phyloP scores from a whole-genome alignment of 495 filamentous ascomycete species.

The Hypoxylon intermedium region DNA sequence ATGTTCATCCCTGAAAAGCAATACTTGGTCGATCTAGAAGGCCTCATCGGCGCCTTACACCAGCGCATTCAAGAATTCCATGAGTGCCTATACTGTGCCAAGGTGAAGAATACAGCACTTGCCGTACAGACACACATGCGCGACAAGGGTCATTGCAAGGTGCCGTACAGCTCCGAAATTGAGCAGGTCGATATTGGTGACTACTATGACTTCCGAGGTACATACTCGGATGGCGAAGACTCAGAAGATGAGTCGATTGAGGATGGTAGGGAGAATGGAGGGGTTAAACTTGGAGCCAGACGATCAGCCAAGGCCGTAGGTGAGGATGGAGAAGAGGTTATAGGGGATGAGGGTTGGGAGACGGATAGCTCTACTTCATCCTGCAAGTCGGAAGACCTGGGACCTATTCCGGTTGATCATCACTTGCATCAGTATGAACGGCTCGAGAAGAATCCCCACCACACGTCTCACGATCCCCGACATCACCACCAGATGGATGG shows the following conservation, averaged over 20 bases:
- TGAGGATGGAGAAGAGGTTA: slow-evolving; percentile 56
- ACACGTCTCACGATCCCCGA: slow-evolving; percentile 67
- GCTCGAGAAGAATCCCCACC: slow-evolving; percentile 68
- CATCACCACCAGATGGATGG: slow-evolving; percentile 73
- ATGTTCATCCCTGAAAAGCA: slow-evolving; percentile 92
- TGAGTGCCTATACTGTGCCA: slow-evolving; percentile 77
- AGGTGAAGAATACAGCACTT: slow-evolving; percentile 71
- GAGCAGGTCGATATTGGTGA: slow-evolving; percentile 97
- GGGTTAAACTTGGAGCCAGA: slow-evolving; percentile 64
- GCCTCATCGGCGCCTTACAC: slow-evolving; percentile 77
- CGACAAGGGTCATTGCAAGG: slow-evolving; percentile 94
- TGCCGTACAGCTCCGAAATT: slow-evolving; percentile 86
- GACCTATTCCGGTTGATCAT: slow-evolving; percentile 72
- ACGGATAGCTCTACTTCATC: slow-evolving; percentile 87
- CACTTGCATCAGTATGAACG: slow-evolving; percentile 66
- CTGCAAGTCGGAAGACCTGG: slow-evolving; percentile 77
- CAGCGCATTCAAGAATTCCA: slow-evolving; percentile 79
- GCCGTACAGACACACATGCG: slow-evolving; percentile 94
- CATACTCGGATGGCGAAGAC: slow-evolving; percentile 81
- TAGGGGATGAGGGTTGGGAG: slow-evolving; percentile 83
- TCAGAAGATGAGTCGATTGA: slow-evolving; percentile 66
- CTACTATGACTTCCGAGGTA: slow-evolving; percentile 95
- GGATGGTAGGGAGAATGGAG: slow-evolving; percentile 57
- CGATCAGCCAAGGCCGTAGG: slow-evolving; percentile 54
- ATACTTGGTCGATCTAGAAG: slow-evolving; percentile 81